Base-by-base conservation (phyloP, 768 basidiomycete genomes). In the Gloeophyllum trabeum region DNA sequence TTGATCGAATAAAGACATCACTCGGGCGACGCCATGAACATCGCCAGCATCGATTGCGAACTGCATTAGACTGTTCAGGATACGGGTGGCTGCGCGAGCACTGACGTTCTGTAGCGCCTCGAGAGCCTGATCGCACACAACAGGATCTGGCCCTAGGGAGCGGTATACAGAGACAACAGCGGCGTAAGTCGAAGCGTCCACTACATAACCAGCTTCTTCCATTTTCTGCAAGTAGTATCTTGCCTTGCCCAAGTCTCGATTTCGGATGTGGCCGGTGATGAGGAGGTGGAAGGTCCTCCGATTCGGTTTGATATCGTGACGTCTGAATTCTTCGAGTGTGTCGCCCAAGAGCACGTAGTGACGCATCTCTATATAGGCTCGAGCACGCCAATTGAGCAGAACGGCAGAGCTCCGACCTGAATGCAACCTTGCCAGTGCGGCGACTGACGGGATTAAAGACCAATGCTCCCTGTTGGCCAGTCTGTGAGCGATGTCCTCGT, bases 61-160 rank as follows among this genome's bases (percentile, higher is more conserved):
- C 47, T 73, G 73, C 35, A 86, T 65, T n/a, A 88, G 61, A 45
- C 69, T 69, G 66, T 89, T 89, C 55, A 88, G 54, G n/a, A 77
- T 66, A 22, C 59, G 56, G n/a, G 76, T 73, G 30, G 73, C 67
- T 1, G 61, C 58, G 3, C 48, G 56, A 12, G 49, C 50, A 46
- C 63, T 61, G 45, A 78, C 54, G 19, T 59, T 52, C 26, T 51
- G 59, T 32, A 88, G 53, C 21, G 62, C 62, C 24, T 65, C 61
- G 45, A 83, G 51, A 1, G 75, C 73, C 40, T 64, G 67, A 32
- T 61, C 55, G 50, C 76, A 69, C 20, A 87, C 71, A 43, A 70
- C 59, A 6, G 52, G 49, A 51, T 84, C 76, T 21, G 65, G 60
- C 12, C 84, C 84, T 35, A 84, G 58, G 26, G 66, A 59, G 28